These are phyloP conservation scores for Pterocarpus santalinus DNA, from an alignment of 306 rosid species.

Conservation along the genomic window DNA sequence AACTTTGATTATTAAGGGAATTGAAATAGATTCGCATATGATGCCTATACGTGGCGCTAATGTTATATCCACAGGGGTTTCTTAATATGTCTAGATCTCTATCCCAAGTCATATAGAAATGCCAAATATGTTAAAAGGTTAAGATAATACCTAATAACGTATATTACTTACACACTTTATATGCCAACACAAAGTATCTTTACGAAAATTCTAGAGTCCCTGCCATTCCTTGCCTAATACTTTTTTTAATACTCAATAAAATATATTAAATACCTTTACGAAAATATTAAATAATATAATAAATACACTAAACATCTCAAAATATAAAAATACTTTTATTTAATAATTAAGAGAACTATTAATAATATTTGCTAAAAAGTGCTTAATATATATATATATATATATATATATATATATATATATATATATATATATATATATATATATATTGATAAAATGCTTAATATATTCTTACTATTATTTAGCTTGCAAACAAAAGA, in stretches of 20 bases:
- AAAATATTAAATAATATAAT: not conserved
- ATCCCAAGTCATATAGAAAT: not conserved
- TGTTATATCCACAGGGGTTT: not conserved
- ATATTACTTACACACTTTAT: not conserved
- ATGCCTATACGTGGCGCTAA: slow-evolving; percentile 34
- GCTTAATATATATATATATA: no score
- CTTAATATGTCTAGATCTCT: not conserved
- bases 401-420: no score
- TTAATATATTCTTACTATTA: not conserved
- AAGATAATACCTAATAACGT: not conserved
- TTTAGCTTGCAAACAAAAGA: slow-evolving; percentile 4
- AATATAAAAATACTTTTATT: no score
- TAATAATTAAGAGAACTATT: no score
- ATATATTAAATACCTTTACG: no score
- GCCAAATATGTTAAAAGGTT: not conserved
- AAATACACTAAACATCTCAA: not conserved
- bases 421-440: no score
- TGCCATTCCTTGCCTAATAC: not conserved
- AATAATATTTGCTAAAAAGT: no score
- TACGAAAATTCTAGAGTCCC: not conserved
- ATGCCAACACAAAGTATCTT: not conserved
- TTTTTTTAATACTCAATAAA: not conserved
- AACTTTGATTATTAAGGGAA: not conserved
- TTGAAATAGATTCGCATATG: not conserved
- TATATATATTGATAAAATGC: no score